These are phyloP conservation scores for Juglanconis juglandina DNA, from an alignment of 2,329 filamentous ascomycete genomes.

Conservation along the genomic window DNA sequence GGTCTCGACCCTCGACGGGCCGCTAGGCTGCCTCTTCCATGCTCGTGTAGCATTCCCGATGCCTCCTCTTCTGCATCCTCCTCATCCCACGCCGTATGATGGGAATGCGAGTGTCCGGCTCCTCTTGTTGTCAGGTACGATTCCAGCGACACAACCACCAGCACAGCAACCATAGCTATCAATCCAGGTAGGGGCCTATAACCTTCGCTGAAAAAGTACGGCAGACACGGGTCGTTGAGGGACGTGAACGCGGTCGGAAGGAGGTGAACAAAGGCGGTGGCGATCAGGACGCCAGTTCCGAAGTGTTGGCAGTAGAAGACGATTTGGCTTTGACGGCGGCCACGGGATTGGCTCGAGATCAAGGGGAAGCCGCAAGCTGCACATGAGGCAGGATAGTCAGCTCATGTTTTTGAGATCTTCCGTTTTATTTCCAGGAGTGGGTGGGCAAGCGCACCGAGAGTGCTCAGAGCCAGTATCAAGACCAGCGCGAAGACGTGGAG, in stretches of 20 bases:
- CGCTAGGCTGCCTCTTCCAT: slow-evolving; percentile 29
- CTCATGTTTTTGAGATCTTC: slow-evolving; percentile 16
- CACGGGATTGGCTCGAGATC: slow-evolving; percentile 56
- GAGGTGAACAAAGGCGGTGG: slow-evolving; percentile 79
- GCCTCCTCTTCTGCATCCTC: slow-evolving; percentile 31
- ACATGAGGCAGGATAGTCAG: slow-evolving; percentile 1
- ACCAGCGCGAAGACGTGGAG: slow-evolving; percentile 66
- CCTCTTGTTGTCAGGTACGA: slow-evolving; percentile 79
- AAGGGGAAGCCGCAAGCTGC: slow-evolving; percentile 65
- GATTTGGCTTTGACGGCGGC: slow-evolving; percentile 55
- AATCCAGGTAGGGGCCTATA: slow-evolving; percentile 78
- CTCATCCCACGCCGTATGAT: slow-evolving; percentile 49
- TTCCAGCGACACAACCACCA: slow-evolving; percentile 80
- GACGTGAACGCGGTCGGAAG: slow-evolving; percentile 66
- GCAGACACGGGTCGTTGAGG: slow-evolving; percentile 68
- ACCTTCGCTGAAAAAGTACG: slow-evolving; percentile 72
- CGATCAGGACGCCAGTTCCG: slow-evolving; percentile 80
- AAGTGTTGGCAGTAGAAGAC: slow-evolving; percentile 71
- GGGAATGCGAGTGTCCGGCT: slow-evolving; percentile 59
- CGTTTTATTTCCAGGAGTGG: neutral
- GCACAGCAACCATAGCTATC: slow-evolving; percentile 76
- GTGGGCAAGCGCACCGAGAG: slow-evolving; percentile 41
- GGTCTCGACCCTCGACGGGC: slow-evolving; percentile 41
- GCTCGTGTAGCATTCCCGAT: slow-evolving; percentile 19
- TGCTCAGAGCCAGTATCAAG: slow-evolving; percentile 61